A percentile compares a stretch with the other conserved stretches of the same genome.
phyloP scores from a whole-genome alignment of 331 rosid species.

The Saraca asoca region DNA sequence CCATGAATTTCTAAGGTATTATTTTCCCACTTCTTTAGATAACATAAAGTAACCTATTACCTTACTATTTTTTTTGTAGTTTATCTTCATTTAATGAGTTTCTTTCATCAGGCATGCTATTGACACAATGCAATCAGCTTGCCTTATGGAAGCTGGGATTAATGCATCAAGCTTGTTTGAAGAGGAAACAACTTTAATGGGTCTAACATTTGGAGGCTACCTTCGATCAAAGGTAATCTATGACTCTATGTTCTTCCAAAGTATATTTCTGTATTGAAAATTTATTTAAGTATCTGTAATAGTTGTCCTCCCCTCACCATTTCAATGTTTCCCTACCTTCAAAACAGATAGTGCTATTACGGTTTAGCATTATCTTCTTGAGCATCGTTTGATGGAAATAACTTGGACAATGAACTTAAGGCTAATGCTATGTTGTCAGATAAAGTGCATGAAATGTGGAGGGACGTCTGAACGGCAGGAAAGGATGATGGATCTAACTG shows the following conservation, averaged over 20 bases:
- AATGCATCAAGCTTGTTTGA: constrained; percentile 51
- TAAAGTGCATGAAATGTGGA: constrained; percentile 86
- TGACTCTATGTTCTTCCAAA: background rate
- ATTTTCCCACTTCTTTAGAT: constrained; percentile 14
- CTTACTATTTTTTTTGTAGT: constrained; percentile 20
- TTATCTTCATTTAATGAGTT: constrained; percentile 24
- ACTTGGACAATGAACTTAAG: constrained; percentile 18
- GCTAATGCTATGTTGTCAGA: constrained; percentile 51
- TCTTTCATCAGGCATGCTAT: constrained; percentile 63
- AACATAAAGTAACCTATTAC: background rate
- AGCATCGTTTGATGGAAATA: constrained; percentile 20
- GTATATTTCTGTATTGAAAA: background rate
- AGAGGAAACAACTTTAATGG: constrained; percentile 81
- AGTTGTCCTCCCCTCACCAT: constrained; percentile 12
- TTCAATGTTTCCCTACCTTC: constrained; percentile 13
- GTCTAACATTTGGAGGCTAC: constrained; percentile 93
- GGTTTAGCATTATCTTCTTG: background rate
- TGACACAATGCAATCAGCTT: constrained; percentile 86
- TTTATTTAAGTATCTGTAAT: background rate
- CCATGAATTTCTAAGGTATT: constrained; percentile 88
- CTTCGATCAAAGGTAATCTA: constrained; percentile 77
- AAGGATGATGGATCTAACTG: constrained; percentile 95
- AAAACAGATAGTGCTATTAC: constrained; percentile 8
- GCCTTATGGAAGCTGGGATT: constrained; percentile 69
- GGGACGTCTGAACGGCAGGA: constrained; percentile 93